Percentiles rank a stretch among this genome's conserved stretches.
Conservation (phyloP, 2,329 filamentous ascomycete species). For the Aureobasidium sp. region DNA sequence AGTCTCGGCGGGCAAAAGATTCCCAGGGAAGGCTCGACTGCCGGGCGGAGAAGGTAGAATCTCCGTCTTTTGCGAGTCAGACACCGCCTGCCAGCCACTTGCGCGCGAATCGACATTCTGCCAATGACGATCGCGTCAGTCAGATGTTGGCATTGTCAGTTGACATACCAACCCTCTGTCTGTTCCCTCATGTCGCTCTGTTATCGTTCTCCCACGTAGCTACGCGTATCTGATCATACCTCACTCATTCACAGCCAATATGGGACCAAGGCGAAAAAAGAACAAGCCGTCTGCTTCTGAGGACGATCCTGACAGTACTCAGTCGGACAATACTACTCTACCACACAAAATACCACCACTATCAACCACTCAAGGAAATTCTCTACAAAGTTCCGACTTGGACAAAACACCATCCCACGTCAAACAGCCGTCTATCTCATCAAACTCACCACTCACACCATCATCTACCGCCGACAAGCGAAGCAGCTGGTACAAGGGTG, state of each 20-base stretch:
- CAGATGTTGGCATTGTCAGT: slow-evolving; percentile 15
- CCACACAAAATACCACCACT: neutral
- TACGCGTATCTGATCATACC: neutral
- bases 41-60: neutral
- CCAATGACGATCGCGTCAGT: slow-evolving; percentile 7
- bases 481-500: slow-evolving; percentile 50
- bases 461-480: slow-evolving; percentile 13
- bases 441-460: neutral
- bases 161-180: neutral
- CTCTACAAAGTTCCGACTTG: neutral
- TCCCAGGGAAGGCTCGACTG: neutral
- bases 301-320: slow-evolving; percentile 12
- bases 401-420: neutral
- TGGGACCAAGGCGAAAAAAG: slow-evolving; percentile 41
- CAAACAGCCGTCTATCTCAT: neutral
- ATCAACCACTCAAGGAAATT: neutral
- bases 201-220: neutral
- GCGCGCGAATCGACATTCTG: neutral
- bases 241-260: neutral
- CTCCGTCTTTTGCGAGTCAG: neutral
- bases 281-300: slow-evolving; percentile 33
- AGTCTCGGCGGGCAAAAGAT: slow-evolving; percentile 6
- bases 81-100: neutral
- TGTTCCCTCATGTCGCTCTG: neutral
- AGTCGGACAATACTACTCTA: slow-evolving; percentile 5